Base-by-base conservation (phyloP, 2,329 filamentous ascomycete species). In the Colletotrichum tanaceti region DNA sequence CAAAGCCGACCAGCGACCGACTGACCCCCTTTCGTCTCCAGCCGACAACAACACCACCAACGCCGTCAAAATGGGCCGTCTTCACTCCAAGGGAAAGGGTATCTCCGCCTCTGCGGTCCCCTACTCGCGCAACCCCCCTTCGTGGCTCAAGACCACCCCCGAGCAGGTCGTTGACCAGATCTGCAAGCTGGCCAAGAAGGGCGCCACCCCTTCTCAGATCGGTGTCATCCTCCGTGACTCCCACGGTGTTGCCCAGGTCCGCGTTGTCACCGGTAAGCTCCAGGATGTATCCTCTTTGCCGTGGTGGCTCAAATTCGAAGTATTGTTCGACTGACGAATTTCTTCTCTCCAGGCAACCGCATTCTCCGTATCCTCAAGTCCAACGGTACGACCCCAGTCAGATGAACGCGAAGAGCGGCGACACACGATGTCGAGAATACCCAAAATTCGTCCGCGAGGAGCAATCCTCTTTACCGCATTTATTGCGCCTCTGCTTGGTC, bases 31-130 rank as follows among this genome's bases (percentile, higher is more conserved):
- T 32, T 52, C 63, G 50, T 43, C 59, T 38, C 60, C 65, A 68
- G 65, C 62, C 69, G 70, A 73, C 73, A 69, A 71, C 72, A 73
- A 66, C n/a, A 70, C 62, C 70, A 62, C 68, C 68, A 65, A 70
- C 68, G 71, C 80, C 80, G 82, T 79, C 84, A 92, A 84, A 76
- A 97, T 97, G 93, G 93, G 94, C 91, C 91, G 95, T 89, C 91
- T 98, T 91, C 97, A 99, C 91, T 93, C 89, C 90, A 97, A 98
- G 81, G 95, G 96, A 88, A 98, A 98, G 93, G 97, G 96, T 85
- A 99, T 99, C 86, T 94, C 93, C 76, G 86, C 93, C 86, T 97
- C 93, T 73, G 93, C 96, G 79, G 86, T 98, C 85, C 96, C 97
- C 81, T 99, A 98, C 91, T 97, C 93, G 76, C 95, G 96, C 87